phyloP scores from a whole-genome alignment of 805 yeast species.

The Ogataea paradorogensis region DNA sequence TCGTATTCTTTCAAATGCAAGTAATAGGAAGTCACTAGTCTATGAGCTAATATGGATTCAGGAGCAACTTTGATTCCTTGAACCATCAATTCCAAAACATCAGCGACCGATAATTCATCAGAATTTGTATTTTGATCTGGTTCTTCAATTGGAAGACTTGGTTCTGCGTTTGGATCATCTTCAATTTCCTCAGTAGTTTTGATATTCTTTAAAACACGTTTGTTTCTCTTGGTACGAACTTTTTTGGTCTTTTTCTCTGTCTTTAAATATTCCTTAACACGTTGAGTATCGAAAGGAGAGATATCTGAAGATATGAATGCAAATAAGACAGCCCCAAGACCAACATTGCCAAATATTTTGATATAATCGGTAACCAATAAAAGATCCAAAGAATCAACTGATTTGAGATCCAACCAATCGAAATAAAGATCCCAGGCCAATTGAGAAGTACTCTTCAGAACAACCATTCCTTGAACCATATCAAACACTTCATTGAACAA shows the following conservation, averaged over 20 bases:
- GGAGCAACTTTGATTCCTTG: constrained; percentile 37
- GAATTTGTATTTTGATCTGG: constrained; percentile 16
- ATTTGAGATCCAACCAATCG: constrained; percentile 64
- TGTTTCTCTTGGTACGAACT: constrained; percentile 8
- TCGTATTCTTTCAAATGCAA: constrained; percentile 61
- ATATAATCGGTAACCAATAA: constrained; percentile 50
- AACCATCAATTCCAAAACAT: constrained; percentile 37
- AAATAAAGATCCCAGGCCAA: constrained; percentile 72
- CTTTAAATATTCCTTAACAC: constrained; percentile 25
- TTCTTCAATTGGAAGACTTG: constrained; percentile 9
- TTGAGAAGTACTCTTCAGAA: constrained; percentile 57
- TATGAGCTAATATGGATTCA: constrained; percentile 54
- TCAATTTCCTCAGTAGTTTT: constrained; percentile 16
- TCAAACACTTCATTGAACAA: constrained; percentile 45
- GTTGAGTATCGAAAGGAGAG: constrained; percentile 52
- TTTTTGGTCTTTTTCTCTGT: constrained; percentile 8
- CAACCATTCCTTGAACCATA: constrained; percentile 68
- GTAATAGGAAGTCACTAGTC: constrained; percentile 62
- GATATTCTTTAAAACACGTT: constrained; percentile 17
- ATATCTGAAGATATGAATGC: constrained; percentile 66
- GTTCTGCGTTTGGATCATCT: constrained; percentile 25
- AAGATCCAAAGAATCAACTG: constrained; percentile 48
- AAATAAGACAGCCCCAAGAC: constrained; percentile 55
- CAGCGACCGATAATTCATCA: constrained; percentile 32
- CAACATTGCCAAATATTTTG: constrained; percentile 53